phyloP scores from a whole-genome alignment of 2,329 filamentous ascomycete species.

The Cladophialophora psammophila region DNA sequence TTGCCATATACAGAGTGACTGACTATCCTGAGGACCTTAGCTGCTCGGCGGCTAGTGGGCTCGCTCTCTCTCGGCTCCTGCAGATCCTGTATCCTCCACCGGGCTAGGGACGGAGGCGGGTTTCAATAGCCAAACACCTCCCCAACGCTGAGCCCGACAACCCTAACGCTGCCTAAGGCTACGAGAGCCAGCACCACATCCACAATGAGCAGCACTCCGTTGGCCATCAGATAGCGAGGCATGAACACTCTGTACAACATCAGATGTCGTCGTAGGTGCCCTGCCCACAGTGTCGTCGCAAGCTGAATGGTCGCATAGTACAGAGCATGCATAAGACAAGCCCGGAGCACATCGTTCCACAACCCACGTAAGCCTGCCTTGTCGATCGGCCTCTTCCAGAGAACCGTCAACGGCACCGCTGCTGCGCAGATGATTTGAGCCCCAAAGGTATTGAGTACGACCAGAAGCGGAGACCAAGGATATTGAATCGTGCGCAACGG shows the following conservation, averaged over 20 bases:
- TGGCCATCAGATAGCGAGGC: constrained; percentile 87
- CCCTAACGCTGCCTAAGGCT: constrained; percentile 75
- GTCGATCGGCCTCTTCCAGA: constrained; percentile 89
- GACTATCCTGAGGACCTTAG: constrained; percentile 15
- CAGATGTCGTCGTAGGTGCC: constrained; percentile 83
- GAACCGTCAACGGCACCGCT: constrained; percentile 77
- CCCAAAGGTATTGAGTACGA: constrained; percentile 86
- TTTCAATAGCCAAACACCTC: constrained; percentile 85
- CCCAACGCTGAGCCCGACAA: constrained; percentile 77
- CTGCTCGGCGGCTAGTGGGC: background rate
- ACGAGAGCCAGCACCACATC: constrained; percentile 76
- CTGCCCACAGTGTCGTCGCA: constrained; percentile 89
- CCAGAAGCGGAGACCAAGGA: constrained; percentile 84
- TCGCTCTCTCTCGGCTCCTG: constrained; percentile 1
- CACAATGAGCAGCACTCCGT: constrained; percentile 73
- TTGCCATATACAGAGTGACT: background rate
- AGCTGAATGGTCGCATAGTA: constrained; percentile 85
- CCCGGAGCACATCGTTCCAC: constrained; percentile 67
- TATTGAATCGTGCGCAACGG: constrained; percentile 75
- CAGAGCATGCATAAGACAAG: constrained; percentile 75
- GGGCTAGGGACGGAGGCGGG: background rate
- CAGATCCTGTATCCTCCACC: background rate
- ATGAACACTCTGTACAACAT: constrained; percentile 97
- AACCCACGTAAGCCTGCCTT: constrained; percentile 62
- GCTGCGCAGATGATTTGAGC: constrained; percentile 84